Evolutionary conservation across 345 rosid species (phyloP).

Genomic region (Euphorbia lathyris): DNA sequence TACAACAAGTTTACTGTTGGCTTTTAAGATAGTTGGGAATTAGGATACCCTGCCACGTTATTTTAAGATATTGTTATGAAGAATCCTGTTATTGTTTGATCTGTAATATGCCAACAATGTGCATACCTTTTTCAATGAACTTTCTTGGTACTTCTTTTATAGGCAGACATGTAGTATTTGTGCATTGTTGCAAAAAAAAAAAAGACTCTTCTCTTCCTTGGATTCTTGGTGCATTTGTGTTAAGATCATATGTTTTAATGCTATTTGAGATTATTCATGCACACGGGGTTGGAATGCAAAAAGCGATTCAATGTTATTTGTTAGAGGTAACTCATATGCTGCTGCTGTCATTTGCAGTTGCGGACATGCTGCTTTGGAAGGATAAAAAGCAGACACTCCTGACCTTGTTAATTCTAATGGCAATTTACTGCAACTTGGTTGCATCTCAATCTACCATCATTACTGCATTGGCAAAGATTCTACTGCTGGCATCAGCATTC

Average conservation of each 20-base stretch:
- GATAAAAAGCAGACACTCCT: constrained; percentile 58
- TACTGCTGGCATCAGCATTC: constrained; percentile 49
- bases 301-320: neutral
- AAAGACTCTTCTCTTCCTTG: neutral
- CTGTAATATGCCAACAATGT: no score
- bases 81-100: neutral
- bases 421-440: constrained; percentile 66
- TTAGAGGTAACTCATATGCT: constrained; percentile 14
- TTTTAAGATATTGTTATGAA: neutral
- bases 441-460: constrained; percentile 56
- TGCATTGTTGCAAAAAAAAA: neutral
- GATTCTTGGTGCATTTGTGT: neutral
- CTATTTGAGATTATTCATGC: neutral
- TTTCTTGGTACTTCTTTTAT: neutral
- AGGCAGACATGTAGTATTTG: neutral
- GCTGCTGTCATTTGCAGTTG: constrained; percentile 56
- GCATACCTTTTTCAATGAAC: neutral
- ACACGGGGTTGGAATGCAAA: neutral
- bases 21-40: neutral
- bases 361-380: constrained; percentile 86
- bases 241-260: neutral
- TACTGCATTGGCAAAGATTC: constrained; percentile 63
- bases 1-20: neutral
- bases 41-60: neutral
- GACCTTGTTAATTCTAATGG: constrained; percentile 46